Evolutionary conservation across 1,139 yeast genomes (phyloP), one percentile per base, ranked within the genome.

Genomic region (Keqinozyma sinolaborantium): DNA sequence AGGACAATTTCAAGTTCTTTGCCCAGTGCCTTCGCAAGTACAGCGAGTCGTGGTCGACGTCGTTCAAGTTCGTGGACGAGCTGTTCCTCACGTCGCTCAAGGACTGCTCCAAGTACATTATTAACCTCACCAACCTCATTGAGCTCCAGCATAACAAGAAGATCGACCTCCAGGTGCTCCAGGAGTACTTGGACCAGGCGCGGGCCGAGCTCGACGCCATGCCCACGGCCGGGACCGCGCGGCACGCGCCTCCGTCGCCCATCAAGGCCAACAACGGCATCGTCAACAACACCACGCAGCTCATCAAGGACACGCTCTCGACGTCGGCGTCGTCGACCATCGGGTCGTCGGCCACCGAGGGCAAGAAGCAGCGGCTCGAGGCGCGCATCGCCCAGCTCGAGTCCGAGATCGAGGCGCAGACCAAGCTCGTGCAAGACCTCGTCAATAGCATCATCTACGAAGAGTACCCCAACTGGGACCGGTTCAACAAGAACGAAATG

Each of bases 111-210:
- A 90, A 85, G 58, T 92, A 88, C 50, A 81, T 90, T 31, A 70
- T 75, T 25, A 78, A 92, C 20, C 70, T 92, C 45, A 84, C 87
- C 44, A 77, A 74, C 38, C 64, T 90, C 41, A 75, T 92, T 36
- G 90, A 84, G 50, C 70, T 85, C 34, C 87, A 92, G 42, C 98
- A 92, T 50, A 92, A 87, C 51, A 90, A 90, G 55, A 90, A 85
- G 45, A 75, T 90, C 25, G 98, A 92, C 55, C 78, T 83, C 47
- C 97, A 92, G 51, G 95, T 85, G 29, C 66, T 92, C 31, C 77
- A 78, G 28, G 95, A 84, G 35, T 90, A 90, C 52, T 64, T 88
- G 33, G 67, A 71, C 28, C 83, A 85, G 49, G 78, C 95, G 0
- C 70, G 74, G 35, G 58, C 60, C 20, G 97, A 92, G 43, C 77